Evolutionary conservation across 2,329 filamentous ascomycete genomes (phyloP), one percentile per base, ranked within the genome.

Genomic region (Penicillium thymicola): DNA sequence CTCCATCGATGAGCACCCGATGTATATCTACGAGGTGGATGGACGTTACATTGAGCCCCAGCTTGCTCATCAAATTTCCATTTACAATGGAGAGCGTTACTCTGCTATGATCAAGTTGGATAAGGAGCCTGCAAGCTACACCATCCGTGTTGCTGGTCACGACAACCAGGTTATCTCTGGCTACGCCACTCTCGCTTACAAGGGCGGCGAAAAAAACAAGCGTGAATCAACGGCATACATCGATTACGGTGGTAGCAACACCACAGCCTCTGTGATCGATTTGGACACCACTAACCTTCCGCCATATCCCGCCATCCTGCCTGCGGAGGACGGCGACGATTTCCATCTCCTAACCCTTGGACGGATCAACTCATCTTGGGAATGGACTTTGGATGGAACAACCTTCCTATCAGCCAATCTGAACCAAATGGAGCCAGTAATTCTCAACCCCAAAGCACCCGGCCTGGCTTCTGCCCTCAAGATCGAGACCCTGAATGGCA

Each of bases 1-100:
- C 72, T 76, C 54, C 2, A 61, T 36, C 16, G 34, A 36, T 36
- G 34, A 36, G 34, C 75, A 77, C 56, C 67, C 68, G 13, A 62
- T 76, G 55, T 85, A 88, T 75, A 86, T 36, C 14, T 36, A 36
- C 34, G 34, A 36, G 14, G 34, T 36, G 7, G 34, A 36, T 36
- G 34, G 34, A n/a, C 34, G 7, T 16, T 36, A 36, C 34, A 36
- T 36, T 36, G 34, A 36, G 16, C 34, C 34, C 6, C 34, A 36
- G 34, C 34, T 36, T n/a, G 34, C 34, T 7, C 34, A 36, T 36
- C 7, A 36, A 16, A 16, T 36, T 9, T 36, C 34, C 8, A 36
- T 36, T n/a, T 36, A 36, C 34, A 36, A 8, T 36, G 34, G 34
- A 36, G 34, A 36, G 34, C 34, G 34, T 8, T 36, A 36, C 34